phyloP scores from a whole-genome alignment of 805 yeast species.

The Metschnikowia aberdeeniae region DNA sequence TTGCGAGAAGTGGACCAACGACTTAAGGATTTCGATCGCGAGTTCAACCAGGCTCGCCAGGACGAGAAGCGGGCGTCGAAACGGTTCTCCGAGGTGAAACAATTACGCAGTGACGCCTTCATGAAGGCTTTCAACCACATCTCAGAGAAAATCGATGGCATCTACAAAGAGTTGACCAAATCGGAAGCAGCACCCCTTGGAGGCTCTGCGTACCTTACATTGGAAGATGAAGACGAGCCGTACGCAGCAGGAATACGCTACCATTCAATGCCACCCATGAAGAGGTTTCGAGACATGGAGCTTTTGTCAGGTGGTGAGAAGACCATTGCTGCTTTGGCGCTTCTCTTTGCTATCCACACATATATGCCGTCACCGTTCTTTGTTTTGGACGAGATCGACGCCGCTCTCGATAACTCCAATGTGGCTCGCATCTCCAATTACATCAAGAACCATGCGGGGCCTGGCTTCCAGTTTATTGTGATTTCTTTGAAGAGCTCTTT shows the following conservation, averaged over 20 bases:
- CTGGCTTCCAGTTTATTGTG: conserved; percentile 84
- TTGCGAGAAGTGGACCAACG: conserved; percentile 62
- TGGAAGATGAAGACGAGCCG: conserved; percentile 90
- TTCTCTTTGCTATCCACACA: conserved; percentile 86
- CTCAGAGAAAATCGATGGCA: conserved; percentile 62
- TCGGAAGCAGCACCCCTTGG: conserved; percentile 71
- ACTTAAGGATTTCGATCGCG: conserved; percentile 58
- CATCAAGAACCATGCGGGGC: conserved; percentile 69
- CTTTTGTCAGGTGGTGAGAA: conserved; percentile 94
- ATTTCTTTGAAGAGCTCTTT: conserved; percentile 84
- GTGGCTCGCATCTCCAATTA: conserved; percentile 85
- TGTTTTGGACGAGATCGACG: conserved; percentile 96
- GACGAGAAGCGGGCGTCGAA: conserved; percentile 52
- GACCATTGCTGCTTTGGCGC: conserved; percentile 91
- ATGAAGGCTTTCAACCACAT: conserved; percentile 75
- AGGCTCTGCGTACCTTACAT: conserved; percentile 85
- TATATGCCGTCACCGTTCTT: conserved; percentile 93
- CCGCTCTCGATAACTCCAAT: conserved; percentile 89
- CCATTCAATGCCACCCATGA: conserved; percentile 95
- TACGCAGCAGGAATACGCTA: conserved; percentile 77
- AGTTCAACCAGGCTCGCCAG: conserved; percentile 57
- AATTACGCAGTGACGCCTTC: conserved; percentile 57
- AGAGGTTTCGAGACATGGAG: conserved; percentile 89
- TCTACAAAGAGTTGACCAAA: conserved; percentile 83
- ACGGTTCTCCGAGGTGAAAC: conserved; percentile 57